Base-by-base conservation (phyloP, 192 early-diverging fungal species). In the Podila epigama region DNA sequence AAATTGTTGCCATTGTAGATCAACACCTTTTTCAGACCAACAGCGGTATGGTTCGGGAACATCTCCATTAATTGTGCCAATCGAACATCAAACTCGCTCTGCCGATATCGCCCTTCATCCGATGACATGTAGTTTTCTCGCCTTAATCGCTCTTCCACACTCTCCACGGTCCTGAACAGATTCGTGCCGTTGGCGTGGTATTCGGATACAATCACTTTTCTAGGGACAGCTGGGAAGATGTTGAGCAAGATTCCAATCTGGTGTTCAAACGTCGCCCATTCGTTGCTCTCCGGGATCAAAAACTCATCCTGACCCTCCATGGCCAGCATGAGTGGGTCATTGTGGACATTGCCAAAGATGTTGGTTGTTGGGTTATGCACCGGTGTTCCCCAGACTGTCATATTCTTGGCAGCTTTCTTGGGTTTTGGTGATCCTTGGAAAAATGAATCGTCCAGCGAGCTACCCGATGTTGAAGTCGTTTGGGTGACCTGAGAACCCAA, bases 21-120 rank as follows among this genome's bases (percentile, higher is more conserved):
- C 40, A 88, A 34, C 10, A 85, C 60, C 36, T 75, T 70, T 50
- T 82, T 78, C 6, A 88, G 51, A 4, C 66, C 63, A 13, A 60
- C 42, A 0, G 56, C 33, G 29, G 79, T 63, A 12, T 82, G 68
- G 11, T 85, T 67, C 1, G 80, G 67, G 33, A 88, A 81, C 13
- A 82, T 44, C 13, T 52, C 54, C 29, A 72, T 41, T 15, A 86
- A 36, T 15, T 75, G 66, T 3, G 66, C 69, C 31, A 83, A 39
- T 1, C 63, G 52, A 3, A 60, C 29, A 35, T 84, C 73, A 20
- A 86, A 69, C n/a, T 68, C 53, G 34, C 55, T 77, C 29, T 63
- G 73, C 34, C 68, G 44, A 12, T 40, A 42, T 36, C 64, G 39
- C 36, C 51, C 44, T 41, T 44, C 8, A 34, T 51, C 80, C 51